Evolutionary conservation across 129 eudicot species (phyloP).

Genomic region (Flaveria robusta): DNA sequence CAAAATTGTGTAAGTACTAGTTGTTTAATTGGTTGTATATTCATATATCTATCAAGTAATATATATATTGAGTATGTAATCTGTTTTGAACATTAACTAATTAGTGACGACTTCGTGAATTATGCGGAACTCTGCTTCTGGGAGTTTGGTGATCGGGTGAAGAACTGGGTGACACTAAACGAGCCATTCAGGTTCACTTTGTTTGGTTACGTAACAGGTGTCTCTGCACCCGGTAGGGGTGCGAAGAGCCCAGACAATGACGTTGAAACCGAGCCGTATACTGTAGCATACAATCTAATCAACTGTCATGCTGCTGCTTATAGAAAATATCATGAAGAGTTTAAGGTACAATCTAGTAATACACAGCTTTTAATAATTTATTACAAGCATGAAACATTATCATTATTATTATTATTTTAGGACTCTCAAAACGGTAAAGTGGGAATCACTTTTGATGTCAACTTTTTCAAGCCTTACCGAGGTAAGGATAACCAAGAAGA

Average conservation of each 20-base stretch:
- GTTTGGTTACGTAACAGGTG: slow-evolving; percentile 27
- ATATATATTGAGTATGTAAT: no score
- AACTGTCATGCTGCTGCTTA: slow-evolving; percentile 48
- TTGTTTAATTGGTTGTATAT: no score
- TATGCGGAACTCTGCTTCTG: slow-evolving; percentile 42
- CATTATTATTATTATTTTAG: slow-evolving; percentile 22
- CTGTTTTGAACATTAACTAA: neutral
- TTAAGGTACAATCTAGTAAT: neutral
- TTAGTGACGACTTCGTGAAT: slow-evolving; percentile 29
- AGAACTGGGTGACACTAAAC: slow-evolving; percentile 43
- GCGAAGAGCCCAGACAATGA: slow-evolving; percentile 19
- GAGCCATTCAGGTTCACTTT: slow-evolving; percentile 30
- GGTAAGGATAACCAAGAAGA: neutral
- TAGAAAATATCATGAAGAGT: slow-evolving; percentile 14
- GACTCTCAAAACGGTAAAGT: slow-evolving; percentile 34
- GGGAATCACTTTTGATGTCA: slow-evolving; percentile 34
- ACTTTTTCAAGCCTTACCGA: slow-evolving; percentile 25
- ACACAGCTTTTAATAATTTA: no score
- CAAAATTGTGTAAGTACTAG: neutral
- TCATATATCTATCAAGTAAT: no score
- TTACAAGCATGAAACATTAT: neutral
- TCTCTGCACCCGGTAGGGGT: slow-evolving; percentile 43
- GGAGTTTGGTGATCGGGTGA: slow-evolving; percentile 52
- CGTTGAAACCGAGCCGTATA: slow-evolving; percentile 43
- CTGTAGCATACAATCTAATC: slow-evolving; percentile 40